Evolutionary conservation across 257 asterid genomes (phyloP).

Genomic region (Thymus quinquecostatus): DNA sequence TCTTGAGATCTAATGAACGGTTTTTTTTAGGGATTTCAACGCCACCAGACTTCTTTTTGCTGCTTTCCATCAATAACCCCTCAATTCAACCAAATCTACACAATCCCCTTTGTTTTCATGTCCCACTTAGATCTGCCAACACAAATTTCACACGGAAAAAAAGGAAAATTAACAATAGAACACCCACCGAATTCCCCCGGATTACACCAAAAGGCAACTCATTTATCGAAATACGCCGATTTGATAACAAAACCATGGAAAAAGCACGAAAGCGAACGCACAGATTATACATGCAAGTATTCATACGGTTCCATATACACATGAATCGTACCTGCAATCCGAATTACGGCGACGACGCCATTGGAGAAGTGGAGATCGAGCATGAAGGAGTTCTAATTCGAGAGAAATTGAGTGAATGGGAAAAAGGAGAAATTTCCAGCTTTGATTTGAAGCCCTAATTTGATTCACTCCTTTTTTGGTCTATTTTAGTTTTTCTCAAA

Average conservation of each 20-base stretch:
- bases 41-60: slow-evolving; percentile 55
- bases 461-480: slow-evolving; percentile 41
- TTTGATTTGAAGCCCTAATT: slow-evolving; percentile 76
- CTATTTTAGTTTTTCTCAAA: slow-evolving; percentile 8
- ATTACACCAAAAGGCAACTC: slow-evolving; percentile 33
- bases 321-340: slow-evolving; percentile 50
- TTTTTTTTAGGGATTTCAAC: slow-evolving; percentile 66
- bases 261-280: slow-evolving; percentile 34
- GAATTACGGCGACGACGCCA: slow-evolving; percentile 44
- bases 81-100: slow-evolving; percentile 57
- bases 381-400: slow-evolving; percentile 39
- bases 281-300: slow-evolving; percentile 41
- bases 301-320: slow-evolving; percentile 17
- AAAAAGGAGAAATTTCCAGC: slow-evolving; percentile 31
- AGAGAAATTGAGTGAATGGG: slow-evolving; percentile 34
- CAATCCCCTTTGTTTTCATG: slow-evolving; percentile 40
- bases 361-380: slow-evolving; percentile 52
- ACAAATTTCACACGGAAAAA: slow-evolving; percentile 42
- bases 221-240: slow-evolving; percentile 34
- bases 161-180: slow-evolving; percentile 30
- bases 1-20: slow-evolving; percentile 85
- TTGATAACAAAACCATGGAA: slow-evolving; percentile 24
- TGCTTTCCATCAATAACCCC: slow-evolving; percentile 75
- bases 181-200: slow-evolving; percentile 26
- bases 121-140: slow-evolving; percentile 80